Conservation (phyloP, 192 early-diverging fungal genomes). For the Coemansia sp. region DNA sequence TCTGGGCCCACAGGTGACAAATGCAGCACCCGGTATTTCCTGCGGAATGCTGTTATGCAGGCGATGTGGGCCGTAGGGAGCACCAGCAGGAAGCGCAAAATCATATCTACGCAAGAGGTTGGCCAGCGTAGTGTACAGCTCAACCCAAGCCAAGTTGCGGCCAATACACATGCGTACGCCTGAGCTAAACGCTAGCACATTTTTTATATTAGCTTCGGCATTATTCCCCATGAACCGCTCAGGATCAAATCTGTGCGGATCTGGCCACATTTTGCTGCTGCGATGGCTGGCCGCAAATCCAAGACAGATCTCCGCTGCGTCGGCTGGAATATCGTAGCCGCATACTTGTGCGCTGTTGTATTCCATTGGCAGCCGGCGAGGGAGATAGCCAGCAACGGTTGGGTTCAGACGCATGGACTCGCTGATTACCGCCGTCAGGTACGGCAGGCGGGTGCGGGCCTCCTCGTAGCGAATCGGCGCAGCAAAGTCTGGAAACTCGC, state of each 20-base stretch:
- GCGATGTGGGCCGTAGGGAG: constrained; percentile 25
- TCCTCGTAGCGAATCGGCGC: constrained; percentile 21
- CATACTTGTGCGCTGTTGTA: background rate
- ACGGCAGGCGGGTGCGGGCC: constrained; percentile 17
- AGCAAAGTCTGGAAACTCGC: constrained; percentile 20
- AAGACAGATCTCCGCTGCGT: constrained; percentile 9
- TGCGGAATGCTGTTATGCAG: background rate
- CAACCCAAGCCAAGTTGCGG: constrained; percentile 33
- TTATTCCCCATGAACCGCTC: constrained; percentile 37
- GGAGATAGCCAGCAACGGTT: constrained; percentile 18
- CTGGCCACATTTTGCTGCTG: constrained; percentile 8
- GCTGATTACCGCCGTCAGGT: constrained; percentile 36
- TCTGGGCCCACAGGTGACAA: constrained; percentile 21
- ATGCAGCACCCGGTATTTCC: constrained; percentile 14
- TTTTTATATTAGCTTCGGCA: background rate
- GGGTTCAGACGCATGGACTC: constrained; percentile 47
- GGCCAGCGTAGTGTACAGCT: constrained; percentile 41
- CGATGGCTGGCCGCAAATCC: constrained; percentile 36
- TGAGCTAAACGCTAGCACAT: constrained; percentile 28
- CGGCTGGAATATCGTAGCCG: constrained; percentile 27
- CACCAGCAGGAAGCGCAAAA: constrained; percentile 12
- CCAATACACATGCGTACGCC: constrained; percentile 47
- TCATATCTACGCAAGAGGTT: constrained; percentile 39
- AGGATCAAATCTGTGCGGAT: constrained; percentile 27
- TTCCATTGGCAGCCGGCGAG: constrained; percentile 16